Conservation (phyloP, 2,329 filamentous ascomycete genomes). For the Alternaria metachromatica region DNA sequence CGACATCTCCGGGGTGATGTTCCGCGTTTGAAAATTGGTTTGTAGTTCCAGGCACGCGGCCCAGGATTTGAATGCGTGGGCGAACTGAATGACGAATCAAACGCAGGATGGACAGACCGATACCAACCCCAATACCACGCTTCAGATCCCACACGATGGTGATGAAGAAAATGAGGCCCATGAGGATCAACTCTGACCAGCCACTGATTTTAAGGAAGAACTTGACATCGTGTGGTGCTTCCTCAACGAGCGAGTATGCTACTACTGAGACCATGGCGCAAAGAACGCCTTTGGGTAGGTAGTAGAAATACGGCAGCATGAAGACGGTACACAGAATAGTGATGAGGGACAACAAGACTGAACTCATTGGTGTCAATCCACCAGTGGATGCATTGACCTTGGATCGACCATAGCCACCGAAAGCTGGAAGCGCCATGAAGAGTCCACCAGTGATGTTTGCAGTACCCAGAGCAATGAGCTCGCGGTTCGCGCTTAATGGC, state of each 20-base stretch:
- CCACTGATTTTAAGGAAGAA: constrained; percentile 89
- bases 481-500: constrained; percentile 85
- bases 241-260: constrained; percentile 91
- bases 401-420: constrained; percentile 94
- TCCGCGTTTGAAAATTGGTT: constrained; percentile 87
- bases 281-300: constrained; percentile 93
- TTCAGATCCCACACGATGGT: constrained; percentile 96
- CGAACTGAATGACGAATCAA: constrained; percentile 91
- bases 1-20: constrained; percentile 72
- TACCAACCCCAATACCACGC: constrained; percentile 90
- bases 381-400: constrained; percentile 95
- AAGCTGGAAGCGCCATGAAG: constrained; percentile 91
- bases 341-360: constrained; percentile 82
- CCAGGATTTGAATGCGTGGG: constrained; percentile 93
- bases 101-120: constrained; percentile 86
- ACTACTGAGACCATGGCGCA: constrained; percentile 95
- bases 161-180: constrained; percentile 86
- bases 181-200: constrained; percentile 84
- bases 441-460: constrained; percentile 91
- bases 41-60: constrained; percentile 79
- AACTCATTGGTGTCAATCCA: constrained; percentile 91
- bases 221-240: constrained; percentile 87
- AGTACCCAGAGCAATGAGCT: constrained; percentile 87
- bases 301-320: constrained; percentile 90
- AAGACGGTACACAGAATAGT: constrained; percentile 82